Evolutionary conservation across 78 protist genomes (phyloP), one percentile per base, ranked within the genome.

Genomic region (Dictyostelium brefeldianum): DNA sequence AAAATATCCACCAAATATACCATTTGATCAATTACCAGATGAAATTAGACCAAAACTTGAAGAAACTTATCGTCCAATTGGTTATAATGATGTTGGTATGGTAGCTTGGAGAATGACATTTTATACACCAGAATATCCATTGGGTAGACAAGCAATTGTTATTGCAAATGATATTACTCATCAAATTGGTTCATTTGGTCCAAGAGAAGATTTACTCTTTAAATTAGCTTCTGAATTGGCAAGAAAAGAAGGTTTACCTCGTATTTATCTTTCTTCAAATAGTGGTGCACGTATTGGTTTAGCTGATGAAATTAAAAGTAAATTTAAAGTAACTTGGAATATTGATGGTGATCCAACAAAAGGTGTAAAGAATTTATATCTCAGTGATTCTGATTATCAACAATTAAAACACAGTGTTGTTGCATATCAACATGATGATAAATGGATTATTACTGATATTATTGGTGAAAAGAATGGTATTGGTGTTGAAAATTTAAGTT

Each of bases 271-370:
- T 14, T 59, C 99, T 0, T 95, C 97, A 92, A 99, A 98, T 96
- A 89, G 97, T 31, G 99, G 99, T 18, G 99, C 99, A 9, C 92
- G 99, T 79, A 98, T 99, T 80, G 99, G 99, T 31, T 89, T 99
- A 36, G 98, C 98, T 3, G 89, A 96, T 62, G 98, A 97, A 89
- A 92, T 98, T 57, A 92, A 95, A 95, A 57, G 54, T 18, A 67
- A 25, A 47, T 97, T 97, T 95, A 14, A 53, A 31, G 98, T 84
- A 0, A 92, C 90, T 54, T 98, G 98, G 98, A 94, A 62, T 48
- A 96, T 96, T 54, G 57, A 57, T 20, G 6, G 1, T 29, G 75
- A 83, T 71, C 97, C 96, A 53, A 27, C 54, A 51, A 36, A 41
- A 50, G 99, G 98, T 56, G 91, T 91, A 78, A 62, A 96, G 56